These are phyloP conservation scores for Acanthamoeba polyphaga DNA, from an alignment of 208 protist species.

Conservation along the genomic window DNA sequence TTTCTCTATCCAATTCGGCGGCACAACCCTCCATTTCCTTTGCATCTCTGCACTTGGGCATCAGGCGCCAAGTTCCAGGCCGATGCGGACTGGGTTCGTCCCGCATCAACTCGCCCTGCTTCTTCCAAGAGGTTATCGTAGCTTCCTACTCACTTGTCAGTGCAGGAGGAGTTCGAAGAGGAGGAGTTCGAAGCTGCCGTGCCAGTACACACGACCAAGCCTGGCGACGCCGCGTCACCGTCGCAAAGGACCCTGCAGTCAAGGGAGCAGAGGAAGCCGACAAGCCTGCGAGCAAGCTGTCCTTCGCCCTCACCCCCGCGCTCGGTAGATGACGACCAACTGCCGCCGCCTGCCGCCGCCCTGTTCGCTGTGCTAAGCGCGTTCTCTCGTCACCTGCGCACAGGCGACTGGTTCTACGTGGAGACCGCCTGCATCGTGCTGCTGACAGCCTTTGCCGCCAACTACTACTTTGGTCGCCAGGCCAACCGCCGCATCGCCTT, in stretches of 20 bases:
- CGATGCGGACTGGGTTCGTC: slow-evolving; percentile 4
- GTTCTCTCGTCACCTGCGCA: neutral
- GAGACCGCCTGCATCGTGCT: neutral
- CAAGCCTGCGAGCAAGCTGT: neutral
- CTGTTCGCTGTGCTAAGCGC: neutral
- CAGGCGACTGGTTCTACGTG: slow-evolving; percentile 52
- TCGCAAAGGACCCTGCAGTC: neutral
- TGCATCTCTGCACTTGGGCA: neutral
- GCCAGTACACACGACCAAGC: neutral
- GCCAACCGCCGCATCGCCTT: slow-evolving; percentile 8
- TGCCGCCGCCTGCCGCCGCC: no score
- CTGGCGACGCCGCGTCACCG: neutral
- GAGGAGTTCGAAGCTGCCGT: neutral
- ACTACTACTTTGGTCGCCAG: slow-evolving; percentile 33
- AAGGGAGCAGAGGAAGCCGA: neutral
- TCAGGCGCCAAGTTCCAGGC: slow-evolving; percentile 31
- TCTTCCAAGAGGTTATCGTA: neutral
- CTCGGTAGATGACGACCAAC: neutral
- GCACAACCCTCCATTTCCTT: neutral
- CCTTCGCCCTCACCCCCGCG: neutral
- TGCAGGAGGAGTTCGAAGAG: slow-evolving; percentile 15
- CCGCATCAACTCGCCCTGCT: neutral
- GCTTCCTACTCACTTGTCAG: neutral
- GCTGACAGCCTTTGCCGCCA: neutral
- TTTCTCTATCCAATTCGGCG: neutral